Evolutionary conservation across 225 moss, liverwort and hornwort genomes (phyloP).

Genomic region (Pleurozium schreberi): DNA sequence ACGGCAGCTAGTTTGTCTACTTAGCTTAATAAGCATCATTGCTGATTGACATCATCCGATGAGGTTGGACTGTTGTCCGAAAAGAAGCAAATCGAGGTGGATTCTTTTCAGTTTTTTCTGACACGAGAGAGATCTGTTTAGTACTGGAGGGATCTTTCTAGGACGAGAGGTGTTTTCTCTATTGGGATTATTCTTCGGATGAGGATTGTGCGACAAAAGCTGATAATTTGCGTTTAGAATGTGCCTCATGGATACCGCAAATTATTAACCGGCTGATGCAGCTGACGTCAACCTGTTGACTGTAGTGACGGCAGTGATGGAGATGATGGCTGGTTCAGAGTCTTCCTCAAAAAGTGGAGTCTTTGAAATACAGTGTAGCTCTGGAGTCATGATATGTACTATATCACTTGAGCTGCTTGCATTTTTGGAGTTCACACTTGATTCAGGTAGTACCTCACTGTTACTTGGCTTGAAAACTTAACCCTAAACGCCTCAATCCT

Average conservation of each 20-base stretch:
- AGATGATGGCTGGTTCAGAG: background rate
- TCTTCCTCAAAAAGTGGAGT: background rate
- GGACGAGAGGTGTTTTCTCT: background rate
- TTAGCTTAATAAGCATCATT: background rate
- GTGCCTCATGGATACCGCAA: background rate
- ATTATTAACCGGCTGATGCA: background rate
- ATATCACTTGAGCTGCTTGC: too few relatives aligned
- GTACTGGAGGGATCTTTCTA: too few relatives aligned
- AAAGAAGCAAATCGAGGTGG: background rate
- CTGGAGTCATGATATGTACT: background rate
- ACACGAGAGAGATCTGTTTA: too few relatives aligned
- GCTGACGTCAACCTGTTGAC: background rate
- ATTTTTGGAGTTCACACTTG: too few relatives aligned
- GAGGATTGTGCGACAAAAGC: background rate
- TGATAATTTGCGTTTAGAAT: background rate
- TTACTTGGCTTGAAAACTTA: too few relatives aligned
- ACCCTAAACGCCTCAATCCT: too few relatives aligned
- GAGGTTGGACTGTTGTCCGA: background rate
- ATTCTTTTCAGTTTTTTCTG: too few relatives aligned
- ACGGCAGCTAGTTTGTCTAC: background rate
- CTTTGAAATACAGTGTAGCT: background rate
- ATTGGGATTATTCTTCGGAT: background rate
- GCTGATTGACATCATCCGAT: background rate
- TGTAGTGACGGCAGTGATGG: background rate
- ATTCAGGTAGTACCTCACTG: too few relatives aligned